These are phyloP conservation scores for Penicillium flavigenum DNA, from an alignment of 495 filamentous ascomycete genomes.

Conservation along the genomic window DNA sequence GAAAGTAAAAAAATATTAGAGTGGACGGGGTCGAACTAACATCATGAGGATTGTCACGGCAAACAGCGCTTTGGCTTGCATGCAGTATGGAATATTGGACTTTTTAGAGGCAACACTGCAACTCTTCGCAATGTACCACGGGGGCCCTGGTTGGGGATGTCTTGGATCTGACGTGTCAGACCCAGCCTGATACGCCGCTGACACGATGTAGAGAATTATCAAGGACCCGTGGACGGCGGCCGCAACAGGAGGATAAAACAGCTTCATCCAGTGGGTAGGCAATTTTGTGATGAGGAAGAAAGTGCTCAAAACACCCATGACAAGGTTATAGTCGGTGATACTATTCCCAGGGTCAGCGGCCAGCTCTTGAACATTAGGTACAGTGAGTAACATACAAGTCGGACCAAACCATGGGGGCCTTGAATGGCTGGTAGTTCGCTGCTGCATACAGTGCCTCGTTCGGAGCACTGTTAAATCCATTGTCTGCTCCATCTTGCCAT, in stretches of 20 bases:
- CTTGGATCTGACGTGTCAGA: slow-evolving; percentile 74
- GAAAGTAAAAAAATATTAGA: not conserved
- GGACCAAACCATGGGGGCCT: slow-evolving; percentile 77
- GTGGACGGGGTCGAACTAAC: slow-evolving; percentile 49
- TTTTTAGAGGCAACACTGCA: slow-evolving; percentile 63
- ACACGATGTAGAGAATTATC: slow-evolving; percentile 63
- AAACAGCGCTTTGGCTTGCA: slow-evolving; percentile 73
- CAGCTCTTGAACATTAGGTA: slow-evolving; percentile 5
- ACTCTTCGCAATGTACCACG: slow-evolving; percentile 81
- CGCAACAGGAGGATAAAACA: slow-evolving; percentile 69
- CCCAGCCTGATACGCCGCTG: slow-evolving; percentile 71
- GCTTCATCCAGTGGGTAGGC: slow-evolving; percentile 66
- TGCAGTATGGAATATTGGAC: slow-evolving; percentile 64
- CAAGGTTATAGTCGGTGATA: slow-evolving; percentile 76
- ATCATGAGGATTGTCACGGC: slow-evolving; percentile 67
- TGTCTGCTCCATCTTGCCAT: slow-evolving; percentile 77
- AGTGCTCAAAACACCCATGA: slow-evolving; percentile 69
- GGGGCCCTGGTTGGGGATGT: slow-evolving; percentile 63
- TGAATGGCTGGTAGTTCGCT: slow-evolving; percentile 69
- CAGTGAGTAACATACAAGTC: slow-evolving; percentile 59
- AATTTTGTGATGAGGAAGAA: slow-evolving; percentile 55
- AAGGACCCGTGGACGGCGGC: slow-evolving; percentile 57
- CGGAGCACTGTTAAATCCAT: slow-evolving; percentile 83
- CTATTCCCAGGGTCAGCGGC: slow-evolving; percentile 42
- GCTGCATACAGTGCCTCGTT: slow-evolving; percentile 68